Conservation (phyloP, 192 early-diverging fungal species). For the Coemansia sp. region DNA sequence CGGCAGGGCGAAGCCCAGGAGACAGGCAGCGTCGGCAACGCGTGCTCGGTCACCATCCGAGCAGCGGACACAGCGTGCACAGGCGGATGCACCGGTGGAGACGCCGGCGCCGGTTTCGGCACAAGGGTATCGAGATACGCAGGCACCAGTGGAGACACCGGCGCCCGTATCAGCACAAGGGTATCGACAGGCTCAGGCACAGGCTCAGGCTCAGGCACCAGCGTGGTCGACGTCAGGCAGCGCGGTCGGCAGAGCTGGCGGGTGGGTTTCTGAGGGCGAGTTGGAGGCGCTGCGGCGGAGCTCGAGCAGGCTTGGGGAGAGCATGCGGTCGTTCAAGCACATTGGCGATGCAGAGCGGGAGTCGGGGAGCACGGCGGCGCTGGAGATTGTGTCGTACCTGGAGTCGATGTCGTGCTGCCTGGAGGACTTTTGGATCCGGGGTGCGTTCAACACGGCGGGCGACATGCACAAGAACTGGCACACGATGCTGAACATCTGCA, state of each 20-base stretch:
- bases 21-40: no score
- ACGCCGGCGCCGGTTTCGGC: background rate
- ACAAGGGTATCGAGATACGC: no score
- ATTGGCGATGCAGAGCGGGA: slow-evolving; percentile 38
- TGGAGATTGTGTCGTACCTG: slow-evolving; percentile 39
- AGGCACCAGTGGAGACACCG: no score
- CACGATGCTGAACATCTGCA: slow-evolving; percentile 41
- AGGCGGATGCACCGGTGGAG: no score
- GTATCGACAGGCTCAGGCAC: background rate
- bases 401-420: slow-evolving; percentile 48
- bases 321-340: slow-evolving; percentile 43
- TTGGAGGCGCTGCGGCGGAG: slow-evolving; percentile 28
- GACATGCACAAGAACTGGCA: slow-evolving; percentile 41
- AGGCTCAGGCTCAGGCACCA: no score
- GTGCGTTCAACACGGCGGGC: slow-evolving; percentile 16
- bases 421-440: slow-evolving; percentile 44
- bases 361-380: slow-evolving; percentile 21
- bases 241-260: background rate
- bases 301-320: slow-evolving; percentile 19
- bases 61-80: no score
- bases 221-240: background rate
- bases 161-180: background rate
- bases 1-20: no score
- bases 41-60: no score
- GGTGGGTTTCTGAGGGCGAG: slow-evolving; percentile 13